These are phyloP conservation scores for Coffea eugenioides DNA, from an alignment of 257 asterid species.

Conservation along the genomic window DNA sequence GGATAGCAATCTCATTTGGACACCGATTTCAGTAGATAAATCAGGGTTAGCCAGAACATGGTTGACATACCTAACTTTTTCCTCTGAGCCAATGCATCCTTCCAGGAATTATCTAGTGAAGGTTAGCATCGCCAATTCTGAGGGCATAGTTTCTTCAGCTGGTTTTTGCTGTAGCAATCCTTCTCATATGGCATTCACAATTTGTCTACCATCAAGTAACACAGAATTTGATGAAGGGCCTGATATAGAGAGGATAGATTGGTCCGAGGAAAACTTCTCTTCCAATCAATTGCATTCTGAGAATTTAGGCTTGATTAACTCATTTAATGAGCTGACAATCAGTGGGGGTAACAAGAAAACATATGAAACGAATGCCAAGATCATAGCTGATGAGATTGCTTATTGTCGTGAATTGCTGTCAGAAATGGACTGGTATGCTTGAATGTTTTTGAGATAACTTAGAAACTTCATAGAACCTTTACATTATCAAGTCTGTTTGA, in stretches of 20 bases:
- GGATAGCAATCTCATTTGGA: constrained; percentile 51
- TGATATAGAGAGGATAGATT: constrained; percentile 40
- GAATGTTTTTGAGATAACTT: constrained; percentile 16
- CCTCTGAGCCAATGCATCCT: constrained; percentile 43
- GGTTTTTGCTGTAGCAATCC: constrained; percentile 51
- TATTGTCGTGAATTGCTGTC: constrained; percentile 72
- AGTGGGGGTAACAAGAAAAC: constrained; percentile 31
- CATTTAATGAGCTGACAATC: constrained; percentile 41
- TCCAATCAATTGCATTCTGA: constrained; percentile 34
- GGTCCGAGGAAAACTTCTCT: constrained; percentile 56
- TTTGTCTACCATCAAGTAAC: constrained; percentile 35
- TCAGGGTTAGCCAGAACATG: constrained; percentile 62
- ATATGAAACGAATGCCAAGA: constrained; percentile 46
- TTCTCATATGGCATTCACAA: constrained; percentile 49
- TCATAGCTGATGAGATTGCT: constrained; percentile 60
- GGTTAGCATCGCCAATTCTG: constrained; percentile 44
- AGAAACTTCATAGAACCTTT: constrained; percentile 12
- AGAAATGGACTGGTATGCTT: constrained; percentile 62
- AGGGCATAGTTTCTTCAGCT: constrained; percentile 57
- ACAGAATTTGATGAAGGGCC: constrained; percentile 35
- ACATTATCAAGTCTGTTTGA: constrained; percentile 18
- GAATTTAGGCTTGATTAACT: constrained; percentile 35
- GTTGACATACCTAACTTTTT: constrained; percentile 56
- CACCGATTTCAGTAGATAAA: constrained; percentile 53
- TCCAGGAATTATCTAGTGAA: constrained; percentile 50